A percentile compares a stretch with the other conserved stretches of the same genome.
phyloP scores from a whole-genome alignment of 345 rosid species.

The Populus pruinosa region DNA sequence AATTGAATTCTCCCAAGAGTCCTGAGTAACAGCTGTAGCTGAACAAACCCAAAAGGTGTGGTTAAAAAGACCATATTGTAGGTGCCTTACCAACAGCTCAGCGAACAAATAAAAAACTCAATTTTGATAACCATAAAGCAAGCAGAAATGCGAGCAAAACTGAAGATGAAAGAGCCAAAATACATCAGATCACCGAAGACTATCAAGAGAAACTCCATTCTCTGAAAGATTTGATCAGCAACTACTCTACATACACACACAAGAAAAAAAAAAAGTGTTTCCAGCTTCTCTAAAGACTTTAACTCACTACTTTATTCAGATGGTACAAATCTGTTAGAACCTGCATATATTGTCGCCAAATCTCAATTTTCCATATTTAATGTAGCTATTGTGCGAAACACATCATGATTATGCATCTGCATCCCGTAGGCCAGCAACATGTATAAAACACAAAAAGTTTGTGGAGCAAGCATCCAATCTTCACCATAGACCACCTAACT shows the following conservation, averaged over 20 bases:
- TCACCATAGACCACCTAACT: not conserved
- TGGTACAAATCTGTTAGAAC: not conserved
- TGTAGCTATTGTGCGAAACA: not conserved
- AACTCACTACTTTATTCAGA: not conserved
- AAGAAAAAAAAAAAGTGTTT: not conserved
- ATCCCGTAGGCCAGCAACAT: not conserved
- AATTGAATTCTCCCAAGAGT: constrained; percentile 62
- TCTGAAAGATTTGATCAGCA: not conserved
- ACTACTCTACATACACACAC: not conserved
- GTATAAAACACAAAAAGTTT: not conserved
- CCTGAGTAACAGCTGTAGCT: constrained; percentile 59
- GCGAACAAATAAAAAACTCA: not conserved
- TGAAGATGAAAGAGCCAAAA: not conserved
- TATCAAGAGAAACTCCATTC: not conserved
- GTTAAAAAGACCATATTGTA: constrained; percentile 8
- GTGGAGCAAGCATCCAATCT: not conserved
- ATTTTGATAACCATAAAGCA: constrained; percentile 4
- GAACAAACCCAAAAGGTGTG: constrained; percentile 24
- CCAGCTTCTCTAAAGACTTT: not conserved
- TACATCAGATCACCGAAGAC: not conserved
- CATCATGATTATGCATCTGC: not conserved
- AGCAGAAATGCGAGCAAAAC: not conserved
- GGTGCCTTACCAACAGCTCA: not conserved
- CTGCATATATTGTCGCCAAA: not conserved
- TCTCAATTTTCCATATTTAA: not conserved